A percentile compares a stretch with the other conserved stretches of the same genome.
These are phyloP conservation scores for Candida krabiensis DNA, from an alignment of 805 yeast genomes.

Conservation along the genomic window DNA sequence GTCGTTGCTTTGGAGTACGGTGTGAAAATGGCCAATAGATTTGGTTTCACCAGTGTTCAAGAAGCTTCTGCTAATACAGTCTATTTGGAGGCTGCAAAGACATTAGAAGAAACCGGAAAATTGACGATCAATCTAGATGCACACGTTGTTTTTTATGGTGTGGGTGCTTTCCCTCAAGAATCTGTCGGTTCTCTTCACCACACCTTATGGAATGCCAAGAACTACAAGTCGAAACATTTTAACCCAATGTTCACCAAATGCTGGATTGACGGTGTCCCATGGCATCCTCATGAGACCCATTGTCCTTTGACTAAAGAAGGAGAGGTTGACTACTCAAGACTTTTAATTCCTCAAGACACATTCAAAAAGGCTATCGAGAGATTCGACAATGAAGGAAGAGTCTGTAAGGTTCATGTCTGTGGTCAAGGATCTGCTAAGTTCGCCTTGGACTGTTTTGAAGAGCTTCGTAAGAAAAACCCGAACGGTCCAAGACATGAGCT, in stretches of 20 bases:
- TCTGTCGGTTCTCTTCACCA: conserved; percentile 25
- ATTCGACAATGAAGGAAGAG: conserved; percentile 28
- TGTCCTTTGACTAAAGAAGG: conserved; percentile 23
- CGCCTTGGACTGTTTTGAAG: conserved; percentile 28
- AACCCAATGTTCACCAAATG: conserved; percentile 26
- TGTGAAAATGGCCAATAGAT: conserved; percentile 26
- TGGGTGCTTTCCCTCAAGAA: conserved; percentile 27
- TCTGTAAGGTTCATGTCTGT: conserved; percentile 26
- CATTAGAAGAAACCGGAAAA: conserved; percentile 18
- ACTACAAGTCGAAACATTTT: conserved; percentile 26
- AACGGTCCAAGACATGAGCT: conserved; percentile 27
- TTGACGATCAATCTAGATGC: conserved; percentile 26
- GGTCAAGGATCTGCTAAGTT: conserved; percentile 27
- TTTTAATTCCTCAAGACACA: conserved; percentile 28
- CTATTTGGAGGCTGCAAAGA: conserved; percentile 27
- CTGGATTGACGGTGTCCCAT: conserved; percentile 31
- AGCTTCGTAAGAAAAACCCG: conserved; percentile 23
- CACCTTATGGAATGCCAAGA: conserved; percentile 21
- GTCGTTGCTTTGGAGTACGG: conserved; percentile 26
- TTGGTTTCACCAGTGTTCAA: conserved; percentile 28
- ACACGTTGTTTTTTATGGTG: conserved; percentile 29
- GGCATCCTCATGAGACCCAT: conserved; percentile 27
- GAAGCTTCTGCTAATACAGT: conserved; percentile 29
- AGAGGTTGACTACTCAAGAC: conserved; percentile 18
- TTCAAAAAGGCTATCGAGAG: conserved; percentile 25